Conservation (phyloP, 805 yeast genomes). For the Sugiyamaella chiloensis region DNA sequence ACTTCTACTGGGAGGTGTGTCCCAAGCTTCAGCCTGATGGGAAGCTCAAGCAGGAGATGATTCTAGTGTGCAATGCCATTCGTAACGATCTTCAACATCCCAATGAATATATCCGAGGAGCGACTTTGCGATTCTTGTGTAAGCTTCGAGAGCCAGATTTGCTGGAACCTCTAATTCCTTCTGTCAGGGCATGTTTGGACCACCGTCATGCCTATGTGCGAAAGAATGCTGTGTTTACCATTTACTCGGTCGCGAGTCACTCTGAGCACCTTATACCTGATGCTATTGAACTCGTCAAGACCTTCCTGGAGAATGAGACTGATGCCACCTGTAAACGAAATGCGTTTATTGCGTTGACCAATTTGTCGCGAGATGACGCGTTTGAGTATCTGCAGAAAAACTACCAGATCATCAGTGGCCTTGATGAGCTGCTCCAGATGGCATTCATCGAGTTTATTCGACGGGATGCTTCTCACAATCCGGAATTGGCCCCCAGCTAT, state of each 20-base stretch:
- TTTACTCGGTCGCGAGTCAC: conserved; percentile 74
- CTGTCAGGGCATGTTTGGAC: conserved; percentile 84
- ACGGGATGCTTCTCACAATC: conserved; percentile 64
- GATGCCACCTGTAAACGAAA: conserved; percentile 95
- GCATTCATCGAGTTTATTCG: conserved; percentile 89
- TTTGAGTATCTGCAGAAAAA: conserved; percentile 75
- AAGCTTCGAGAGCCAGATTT: conserved; percentile 91
- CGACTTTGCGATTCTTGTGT: conserved; percentile 85
- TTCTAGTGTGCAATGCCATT: conserved; percentile 95
- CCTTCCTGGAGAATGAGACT: conserved; percentile 73
- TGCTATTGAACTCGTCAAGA: conserved; percentile 79
- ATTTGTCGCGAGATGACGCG: conserved; percentile 80
- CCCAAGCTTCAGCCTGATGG: conserved; percentile 87
- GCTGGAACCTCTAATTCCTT: conserved; percentile 91
- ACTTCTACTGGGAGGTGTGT: conserved; percentile 97
- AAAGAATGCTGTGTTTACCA: conserved; percentile 92
- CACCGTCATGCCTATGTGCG: conserved; percentile 98
- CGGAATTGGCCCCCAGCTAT: conserved; percentile 68
- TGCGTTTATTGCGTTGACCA: conserved; percentile 85
- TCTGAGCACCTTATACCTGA: conserved; percentile 86
- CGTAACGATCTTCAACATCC: conserved; percentile 98
- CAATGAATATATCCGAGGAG: conserved; percentile 94
- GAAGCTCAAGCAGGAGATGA: conserved; percentile 96
- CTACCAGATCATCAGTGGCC: conserved; percentile 52
- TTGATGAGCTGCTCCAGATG: conserved; percentile 83